Evolutionary conservation across 306 rosid species (phyloP), one percentile per base, ranked within the genome.

Genomic region (Pueraria montana): DNA sequence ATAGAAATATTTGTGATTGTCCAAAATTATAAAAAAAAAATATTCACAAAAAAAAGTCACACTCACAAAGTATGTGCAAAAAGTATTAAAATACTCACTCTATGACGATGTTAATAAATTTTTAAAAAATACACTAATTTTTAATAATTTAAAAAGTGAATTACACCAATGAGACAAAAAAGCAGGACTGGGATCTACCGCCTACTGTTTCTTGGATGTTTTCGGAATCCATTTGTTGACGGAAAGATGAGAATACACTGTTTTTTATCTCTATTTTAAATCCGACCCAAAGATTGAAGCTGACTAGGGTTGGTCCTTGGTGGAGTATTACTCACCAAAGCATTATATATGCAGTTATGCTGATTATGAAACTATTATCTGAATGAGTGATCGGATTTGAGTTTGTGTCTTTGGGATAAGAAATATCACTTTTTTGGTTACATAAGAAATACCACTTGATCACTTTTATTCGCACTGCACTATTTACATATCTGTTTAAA

Each of bases 301-400:
- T 40, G 46, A 77, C 6, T 1, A 40, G 23, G 79, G 67, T 42
- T 59, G 72, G 73, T 48, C 18, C 6, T 48, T 49, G 74, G 82
- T 78, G 82, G 75, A 66, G 42, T 65, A 34, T 78, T 21, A 34
- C 40, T 78, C 82, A 65, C 30, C 40, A 65, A 77, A 65, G 66
- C 82, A 38, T 38, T 38, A 78, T 64, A n/a, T 12, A 77, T 7
- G 40, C 58, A 65, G 10, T 65, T 16, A 65, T 11, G 38, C 56
- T 78, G 21, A 46, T 30, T 48, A 46, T 30, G 36, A 63, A 61
- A 16, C 72, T 43, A 12, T 11, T 12, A 75, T 32, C 8, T 18
- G 20, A 20, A 13, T 18, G 5, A 18, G 12, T 17, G 9, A 24
- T 56, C 36, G 79, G 50, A 20, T 18, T 34, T 34, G 52, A 14